These are phyloP conservation scores for Mortierella sp. DNA, from an alignment of 371 early-diverging fungal species.

Conservation along the genomic window DNA sequence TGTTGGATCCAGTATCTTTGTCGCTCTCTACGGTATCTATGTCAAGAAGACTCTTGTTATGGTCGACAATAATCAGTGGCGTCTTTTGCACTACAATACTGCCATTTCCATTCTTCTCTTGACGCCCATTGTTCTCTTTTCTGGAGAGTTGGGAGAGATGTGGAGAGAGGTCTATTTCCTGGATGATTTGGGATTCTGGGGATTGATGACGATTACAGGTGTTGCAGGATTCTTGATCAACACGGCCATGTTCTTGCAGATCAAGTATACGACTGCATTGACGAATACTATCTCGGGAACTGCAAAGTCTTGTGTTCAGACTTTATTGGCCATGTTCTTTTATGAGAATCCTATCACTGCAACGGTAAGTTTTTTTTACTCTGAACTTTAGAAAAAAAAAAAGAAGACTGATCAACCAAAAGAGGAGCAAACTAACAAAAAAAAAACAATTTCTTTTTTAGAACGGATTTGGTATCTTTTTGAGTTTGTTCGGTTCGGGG, in stretches of 20 bases:
- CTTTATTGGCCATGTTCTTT: constrained; percentile 74
- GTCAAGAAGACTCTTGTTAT: constrained; percentile 76
- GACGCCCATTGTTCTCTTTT: constrained; percentile 69
- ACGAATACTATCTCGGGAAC: constrained; percentile 87
- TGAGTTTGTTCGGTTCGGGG: constrained; percentile 76
- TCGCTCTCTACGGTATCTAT: constrained; percentile 81
- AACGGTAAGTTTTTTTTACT: constrained; percentile 59
- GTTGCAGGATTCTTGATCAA: constrained; percentile 81
- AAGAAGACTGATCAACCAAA: too few species aligned
- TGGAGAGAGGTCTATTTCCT: constrained; percentile 64
- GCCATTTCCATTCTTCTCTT: constrained; percentile 73
- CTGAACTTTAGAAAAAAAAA: not conserved
- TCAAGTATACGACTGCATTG: constrained; percentile 82
- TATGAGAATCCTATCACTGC: constrained; percentile 76
- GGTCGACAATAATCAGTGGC: constrained; percentile 83
- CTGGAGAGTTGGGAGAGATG: constrained; percentile 73
- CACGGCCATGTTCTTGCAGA: constrained; percentile 82
- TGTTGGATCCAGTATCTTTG: constrained; percentile 77
- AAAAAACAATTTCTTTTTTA: constrained; percentile 25
- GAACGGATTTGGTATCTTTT: constrained; percentile 77
- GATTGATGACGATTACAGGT: constrained; percentile 78
- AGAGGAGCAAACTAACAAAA: too few species aligned
- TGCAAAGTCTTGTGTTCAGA: constrained; percentile 82
- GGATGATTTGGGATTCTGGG: constrained; percentile 66
- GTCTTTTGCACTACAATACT: constrained; percentile 80